Conservation (phyloP, 106 monocot species). For the Allium cepa region DNA sequence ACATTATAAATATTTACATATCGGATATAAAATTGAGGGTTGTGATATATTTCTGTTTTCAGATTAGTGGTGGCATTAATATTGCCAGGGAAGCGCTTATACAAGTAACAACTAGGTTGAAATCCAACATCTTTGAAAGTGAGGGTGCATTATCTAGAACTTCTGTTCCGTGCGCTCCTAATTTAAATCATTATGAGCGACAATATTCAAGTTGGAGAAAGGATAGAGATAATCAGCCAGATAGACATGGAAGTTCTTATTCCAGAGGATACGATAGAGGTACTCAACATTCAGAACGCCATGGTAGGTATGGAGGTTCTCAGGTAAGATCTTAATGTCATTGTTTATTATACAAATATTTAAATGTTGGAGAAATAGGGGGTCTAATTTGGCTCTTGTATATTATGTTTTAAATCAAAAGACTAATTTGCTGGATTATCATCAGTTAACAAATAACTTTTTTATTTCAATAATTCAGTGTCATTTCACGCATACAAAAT, state of each 20-base stretch:
- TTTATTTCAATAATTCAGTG: too few relatives aligned
- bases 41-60: constrained; percentile 6
- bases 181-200: constrained; percentile 34
- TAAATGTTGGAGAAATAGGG: background rate
- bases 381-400: background rate
- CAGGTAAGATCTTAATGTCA: constrained; percentile 34
- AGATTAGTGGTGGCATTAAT: constrained; percentile 90
- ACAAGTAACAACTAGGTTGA: constrained; percentile 79
- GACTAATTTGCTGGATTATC: too few relatives aligned
- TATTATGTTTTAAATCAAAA: background rate
- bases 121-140: constrained; percentile 85
- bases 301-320: constrained; percentile 60
- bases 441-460: too few relatives aligned
- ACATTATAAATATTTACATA: background rate
- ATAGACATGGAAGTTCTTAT: constrained; percentile 57
- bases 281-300: constrained; percentile 33
- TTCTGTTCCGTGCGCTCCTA: constrained; percentile 41
- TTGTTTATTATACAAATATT: too few relatives aligned
- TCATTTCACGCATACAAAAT: too few relatives aligned
- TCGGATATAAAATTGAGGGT: background rate
- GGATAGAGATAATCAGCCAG: constrained; percentile 38
- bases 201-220: constrained; percentile 26
- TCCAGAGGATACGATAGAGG: constrained; percentile 44
- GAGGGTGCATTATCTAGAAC: constrained; percentile 53
- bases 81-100: constrained; percentile 77